Base-by-base conservation (phyloP, 2,329 filamentous ascomycete genomes). In the Penicillium sp. region DNA sequence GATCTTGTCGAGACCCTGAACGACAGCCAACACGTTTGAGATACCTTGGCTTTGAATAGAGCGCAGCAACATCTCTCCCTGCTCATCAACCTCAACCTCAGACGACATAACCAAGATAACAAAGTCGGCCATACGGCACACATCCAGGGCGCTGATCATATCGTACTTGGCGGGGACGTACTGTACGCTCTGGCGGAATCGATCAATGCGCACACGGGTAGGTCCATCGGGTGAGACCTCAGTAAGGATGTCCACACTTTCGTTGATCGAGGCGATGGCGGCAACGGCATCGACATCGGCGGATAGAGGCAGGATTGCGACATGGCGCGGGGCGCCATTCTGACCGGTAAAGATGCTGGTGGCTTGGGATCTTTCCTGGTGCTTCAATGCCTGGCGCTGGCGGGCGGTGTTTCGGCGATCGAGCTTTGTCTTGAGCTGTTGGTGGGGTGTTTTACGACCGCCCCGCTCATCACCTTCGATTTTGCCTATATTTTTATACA, bases 351-450 rank as follows among this genome's bases (percentile, higher is more conserved):
- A 99, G 21, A 99, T 80, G 36, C 86, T 90, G 0, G 84, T 86
- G 49, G 91, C 88, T 63, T 89, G 88, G 45, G 89, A 82, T 69
- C 94, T 89, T 66, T 94, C 91, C 69, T 87, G 87, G 69, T 92
- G 86, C 76, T 97, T 97, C 64, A 86, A 81, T 58, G 89, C 79
- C 67, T 93, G 90, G 73, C 88, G 87, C 80, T 99, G 94, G 75
- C 93, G 93, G 65, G 91, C 90, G 79, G 96, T 91, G 75, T 99
- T 97, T 66, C 91, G 87, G 56, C 94, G 89, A 75, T 96, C 92
- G 73, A 99, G 84, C 77, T 97, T 99, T 55, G 92, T 96, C 90
- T 97, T 93, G 77, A 97, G 86, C 78, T 96, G 91, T 73, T 99
- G 94, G 73, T 96, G 91, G 52, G 91, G 91, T 14, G 93, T 96